Evolutionary conservation across 2,329 filamentous ascomycete species (phyloP).

Genomic region (Metarhizium humberi): DNA sequence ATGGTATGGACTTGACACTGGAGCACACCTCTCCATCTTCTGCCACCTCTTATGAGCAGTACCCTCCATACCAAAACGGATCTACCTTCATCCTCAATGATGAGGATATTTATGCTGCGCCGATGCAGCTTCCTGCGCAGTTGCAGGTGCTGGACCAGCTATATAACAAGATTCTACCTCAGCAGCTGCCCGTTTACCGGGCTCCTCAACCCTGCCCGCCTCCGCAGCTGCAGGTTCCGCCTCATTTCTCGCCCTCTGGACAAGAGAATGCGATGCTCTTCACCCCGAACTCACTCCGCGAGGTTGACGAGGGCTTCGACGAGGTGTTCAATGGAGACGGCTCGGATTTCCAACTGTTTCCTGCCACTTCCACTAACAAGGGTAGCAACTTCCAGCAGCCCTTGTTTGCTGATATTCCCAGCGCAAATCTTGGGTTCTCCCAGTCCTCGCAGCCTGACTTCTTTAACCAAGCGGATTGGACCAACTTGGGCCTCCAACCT

Average conservation of each 20-base stretch:
- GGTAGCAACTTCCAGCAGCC: slow-evolving; percentile 31
- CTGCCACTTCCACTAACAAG: slow-evolving; percentile 31
- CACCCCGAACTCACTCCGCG: slow-evolving; percentile 52
- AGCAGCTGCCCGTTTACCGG: slow-evolving; percentile 28
- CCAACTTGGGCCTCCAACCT: slow-evolving; percentile 21
- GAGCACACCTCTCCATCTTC: slow-evolving; percentile 29
- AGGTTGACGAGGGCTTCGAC: slow-evolving; percentile 58
- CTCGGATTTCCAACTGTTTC: slow-evolving; percentile 58
- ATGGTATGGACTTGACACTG: slow-evolving; percentile 30
- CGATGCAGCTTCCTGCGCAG: slow-evolving; percentile 46
- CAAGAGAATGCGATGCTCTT: slow-evolving; percentile 61
- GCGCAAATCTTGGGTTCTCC: slow-evolving; percentile 40
- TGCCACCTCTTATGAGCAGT: slow-evolving; percentile 36
- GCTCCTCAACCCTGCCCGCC: slow-evolving; percentile 15
- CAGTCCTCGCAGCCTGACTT: slow-evolving; percentile 44
- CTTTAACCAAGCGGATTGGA: slow-evolving; percentile 34
- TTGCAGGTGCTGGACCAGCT: slow-evolving; percentile 26
- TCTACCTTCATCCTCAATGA: slow-evolving; percentile 52
- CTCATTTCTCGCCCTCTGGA: slow-evolving; percentile 59
- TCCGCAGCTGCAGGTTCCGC: slow-evolving; percentile 15
- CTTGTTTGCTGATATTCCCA: slow-evolving; percentile 42
- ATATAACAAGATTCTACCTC: slow-evolving; percentile 34
- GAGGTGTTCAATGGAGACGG: slow-evolving; percentile 38
- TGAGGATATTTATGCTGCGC: slow-evolving; percentile 53
- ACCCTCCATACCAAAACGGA: slow-evolving; percentile 51